Conservation (phyloP, 768 basidiomycete species). For the Naematelia aurantialba region DNA sequence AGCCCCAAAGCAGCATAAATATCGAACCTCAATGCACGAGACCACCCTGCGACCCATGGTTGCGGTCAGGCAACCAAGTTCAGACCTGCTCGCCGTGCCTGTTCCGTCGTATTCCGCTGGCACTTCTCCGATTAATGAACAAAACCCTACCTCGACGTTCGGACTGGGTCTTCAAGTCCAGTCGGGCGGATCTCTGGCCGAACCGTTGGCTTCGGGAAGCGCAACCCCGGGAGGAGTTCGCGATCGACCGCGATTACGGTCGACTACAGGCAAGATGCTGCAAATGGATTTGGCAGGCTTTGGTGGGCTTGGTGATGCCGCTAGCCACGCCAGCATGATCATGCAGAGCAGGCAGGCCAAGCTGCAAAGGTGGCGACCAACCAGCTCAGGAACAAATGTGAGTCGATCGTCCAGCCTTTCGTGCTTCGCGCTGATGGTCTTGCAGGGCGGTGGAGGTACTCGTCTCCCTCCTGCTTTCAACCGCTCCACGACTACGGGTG, state of each 20-base stretch:
- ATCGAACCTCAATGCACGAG: slow-evolving; percentile 41
- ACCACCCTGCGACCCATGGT: slow-evolving; percentile 16
- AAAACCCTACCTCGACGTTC: slow-evolving; percentile 5
- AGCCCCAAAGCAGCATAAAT: slow-evolving; percentile 25
- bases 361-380: slow-evolving; percentile 51
- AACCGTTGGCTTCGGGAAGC: neutral
- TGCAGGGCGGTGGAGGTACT: slow-evolving; percentile 3
- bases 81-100: slow-evolving; percentile 13
- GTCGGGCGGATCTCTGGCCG: neutral
- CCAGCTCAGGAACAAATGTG: slow-evolving; percentile 21
- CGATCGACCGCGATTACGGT: slow-evolving; percentile 4
- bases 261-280: slow-evolving; percentile 16
- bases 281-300: slow-evolving; percentile 40
- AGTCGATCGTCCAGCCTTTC: neutral
- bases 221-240: slow-evolving; percentile 6
- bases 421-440: neutral
- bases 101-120: slow-evolving; percentile 13
- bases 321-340: slow-evolving; percentile 51
- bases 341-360: slow-evolving; percentile 53
- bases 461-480: slow-evolving; percentile 34
- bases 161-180: slow-evolving; percentile 35
- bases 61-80: slow-evolving; percentile 4
- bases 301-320: slow-evolving; percentile 34
- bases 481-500: slow-evolving; percentile 34
- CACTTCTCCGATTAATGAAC: neutral